Evolutionary conservation across 2,329 filamentous ascomycete genomes (phyloP), one percentile per base, ranked within the genome.

Genomic region (Pseudopyricularia cyperi): DNA sequence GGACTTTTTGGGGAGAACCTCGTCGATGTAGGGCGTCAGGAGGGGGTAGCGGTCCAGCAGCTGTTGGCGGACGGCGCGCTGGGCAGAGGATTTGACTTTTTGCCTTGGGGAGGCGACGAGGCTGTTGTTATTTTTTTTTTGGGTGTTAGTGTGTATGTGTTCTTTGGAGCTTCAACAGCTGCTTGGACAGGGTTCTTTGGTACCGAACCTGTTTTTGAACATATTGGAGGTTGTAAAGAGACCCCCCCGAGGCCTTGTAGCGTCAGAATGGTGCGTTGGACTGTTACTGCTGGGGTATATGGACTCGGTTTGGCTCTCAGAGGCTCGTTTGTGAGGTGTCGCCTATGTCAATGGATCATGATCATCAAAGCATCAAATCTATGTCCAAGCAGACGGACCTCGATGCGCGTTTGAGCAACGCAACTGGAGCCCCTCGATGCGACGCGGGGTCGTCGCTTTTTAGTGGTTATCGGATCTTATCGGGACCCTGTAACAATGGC

Each of bases 81-180:
- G 90, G 53, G 89, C 88, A 24, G 89, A 95, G 58, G 91, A 96
- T 73, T 97, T 98, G 69, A 97, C 88, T 76, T 97, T 97, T 61
- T 89, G 89, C 72, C 93, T 95, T 53, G 87, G 83, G 58, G 85
- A 81, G 26, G 84, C 72, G 61, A 82, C 73, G 66, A 95, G 82
- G 59, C 87, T 91, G 62, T 22, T 9, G 7, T 19, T 8, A 19
- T 2, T 14, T n/a, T 33, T 33, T 2, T 42, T n/a, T n/a, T n/a
- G n/a, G n/a, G 37, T 7, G 37, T 42, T 42, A 42, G 37, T 22
- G 17, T n/a, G 46, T 39, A 30, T 51, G 14, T 28, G 17, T 52
- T 50, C 53, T 26, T 22, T 32, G 28, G 51, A 51, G 22, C 28
- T 58, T 54, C 51, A 54, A 35, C 14, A n/a, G n/a, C n/a, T n/a